Conservation (phyloP, 2,329 filamentous ascomycete species). For the Lomentospora prolificans region DNA sequence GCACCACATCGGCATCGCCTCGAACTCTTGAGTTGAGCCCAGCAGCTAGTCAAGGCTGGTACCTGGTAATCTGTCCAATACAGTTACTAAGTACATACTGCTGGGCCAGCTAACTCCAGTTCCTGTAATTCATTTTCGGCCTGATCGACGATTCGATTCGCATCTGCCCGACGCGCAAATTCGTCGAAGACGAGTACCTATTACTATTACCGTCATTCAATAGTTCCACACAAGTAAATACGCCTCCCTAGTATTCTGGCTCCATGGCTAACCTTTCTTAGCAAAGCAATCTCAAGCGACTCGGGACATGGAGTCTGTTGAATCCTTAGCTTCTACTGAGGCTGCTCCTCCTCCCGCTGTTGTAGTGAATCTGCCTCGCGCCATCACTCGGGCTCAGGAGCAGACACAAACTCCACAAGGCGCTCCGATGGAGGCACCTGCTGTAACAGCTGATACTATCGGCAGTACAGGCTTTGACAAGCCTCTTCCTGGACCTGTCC, state of each 20-base stretch:
- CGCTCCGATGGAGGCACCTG: not conserved
- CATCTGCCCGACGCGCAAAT: not conserved
- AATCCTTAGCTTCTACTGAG: not conserved
- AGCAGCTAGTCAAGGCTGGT: not conserved
- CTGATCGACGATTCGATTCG: not conserved
- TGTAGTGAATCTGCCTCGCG: not conserved
- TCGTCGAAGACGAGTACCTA: not conserved
- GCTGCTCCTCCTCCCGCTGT: not conserved
- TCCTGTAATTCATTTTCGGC: not conserved
- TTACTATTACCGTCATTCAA: no score
- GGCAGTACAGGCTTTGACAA: not conserved
- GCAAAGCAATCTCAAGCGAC: not conserved
- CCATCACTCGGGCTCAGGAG: not conserved
- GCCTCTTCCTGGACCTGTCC: conserved; percentile 11
- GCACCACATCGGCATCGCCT: not conserved
- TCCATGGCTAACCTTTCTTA: not conserved
- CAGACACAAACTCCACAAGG: not conserved
- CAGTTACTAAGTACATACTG: not conserved
- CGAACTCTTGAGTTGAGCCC: not conserved
- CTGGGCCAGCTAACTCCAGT: not conserved
- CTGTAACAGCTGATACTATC: conserved; percentile 1
- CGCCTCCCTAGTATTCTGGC: no score
- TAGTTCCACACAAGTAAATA: no score
- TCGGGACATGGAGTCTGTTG: not conserved
- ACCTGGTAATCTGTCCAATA: not conserved